Evolutionary conservation across 192 early-diverging fungal species (phyloP).

Genomic region (Rhizoclosmatium globosum): DNA sequence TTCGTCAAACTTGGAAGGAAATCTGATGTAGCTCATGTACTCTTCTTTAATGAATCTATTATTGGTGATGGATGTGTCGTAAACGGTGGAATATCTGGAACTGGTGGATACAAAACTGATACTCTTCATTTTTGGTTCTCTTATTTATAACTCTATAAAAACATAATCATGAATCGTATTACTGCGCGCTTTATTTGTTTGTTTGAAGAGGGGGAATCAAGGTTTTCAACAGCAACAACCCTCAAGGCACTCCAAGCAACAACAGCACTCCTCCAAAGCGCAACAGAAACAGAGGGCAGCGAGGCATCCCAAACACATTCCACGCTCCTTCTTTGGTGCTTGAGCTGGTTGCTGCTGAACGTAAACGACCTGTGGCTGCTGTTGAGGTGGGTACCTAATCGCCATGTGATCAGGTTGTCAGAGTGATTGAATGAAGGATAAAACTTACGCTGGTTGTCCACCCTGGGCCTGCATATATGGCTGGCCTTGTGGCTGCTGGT

Average conservation of each 20-base stretch:
- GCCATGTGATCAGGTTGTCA: not conserved
- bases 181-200: not conserved
- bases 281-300: constrained; percentile 26
- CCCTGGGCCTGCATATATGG: constrained; percentile 16
- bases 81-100: too few relatives aligned
- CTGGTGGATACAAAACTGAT: too few relatives aligned
- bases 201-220: too few relatives aligned
- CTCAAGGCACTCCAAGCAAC: constrained; percentile 19
- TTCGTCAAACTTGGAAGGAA: constrained; percentile 32
- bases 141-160: not conserved
- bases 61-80: not conserved
- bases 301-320: constrained; percentile 6
- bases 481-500: constrained; percentile 32
- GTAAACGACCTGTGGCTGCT: not conserved
- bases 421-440: not conserved
- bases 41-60: not conserved
- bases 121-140: too few relatives aligned
- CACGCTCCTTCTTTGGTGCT: constrained; percentile 11
- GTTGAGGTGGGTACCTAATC: constrained; percentile 11
- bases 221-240: constrained; percentile 4
- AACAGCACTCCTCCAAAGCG: constrained; percentile 12
- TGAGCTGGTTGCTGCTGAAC: constrained; percentile 3
- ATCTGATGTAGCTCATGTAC: not conserved
- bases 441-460: not conserved
- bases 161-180: not conserved